Base-by-base conservation (phyloP, 1,284 basidiomycete genomes). In the Ustilago tritici region DNA sequence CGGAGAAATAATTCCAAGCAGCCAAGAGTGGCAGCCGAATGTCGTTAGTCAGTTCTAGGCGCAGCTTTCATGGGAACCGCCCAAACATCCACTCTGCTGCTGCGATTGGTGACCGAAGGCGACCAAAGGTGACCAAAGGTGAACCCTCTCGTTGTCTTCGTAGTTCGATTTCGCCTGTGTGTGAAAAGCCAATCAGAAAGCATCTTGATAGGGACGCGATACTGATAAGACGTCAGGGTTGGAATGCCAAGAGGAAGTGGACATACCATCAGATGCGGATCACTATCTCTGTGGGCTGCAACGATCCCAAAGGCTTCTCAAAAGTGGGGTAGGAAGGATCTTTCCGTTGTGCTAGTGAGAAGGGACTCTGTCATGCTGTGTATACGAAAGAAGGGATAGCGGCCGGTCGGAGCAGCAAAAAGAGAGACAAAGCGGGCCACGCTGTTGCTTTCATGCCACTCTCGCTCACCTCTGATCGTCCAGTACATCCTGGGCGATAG, bases 191-290 rank as follows among this genome's bases (percentile, higher is more conserved):
- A 56, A 32, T 41, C 38, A 56, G 15, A 31, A n/a, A 6, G 19
- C n/a, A 35, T 6, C 23, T 41, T 34, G 50, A 55, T 47, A 55
- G 47, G 23, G 3, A 28, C 23, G 3, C 23, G 52, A 55, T n/a
- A 55, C 19, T 46, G 36, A 61, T 41, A 53, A 52, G 19, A 38
- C 50, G 52, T 54, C 60, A 61, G 60, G 52, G 31, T 55, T 28
- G 59, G 53, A 62, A 62, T 56, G 53, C 61, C 61, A 62, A 62
- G 61, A 62, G 23, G 3, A 28, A 28, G 23, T 28, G 23, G 23
- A 28, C 23, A 28, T 28, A 3, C 3, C 23, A 14, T 11, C 15
- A 31, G 9, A 43, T 3, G 38, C n/a, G 38, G 40, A 38, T 35
- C 34, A 55, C 19, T 32, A 35, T 17, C 34, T 55, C 23, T 28